Conservation (phyloP, 148 eudicot species). For the Bassia scoparia region DNA sequence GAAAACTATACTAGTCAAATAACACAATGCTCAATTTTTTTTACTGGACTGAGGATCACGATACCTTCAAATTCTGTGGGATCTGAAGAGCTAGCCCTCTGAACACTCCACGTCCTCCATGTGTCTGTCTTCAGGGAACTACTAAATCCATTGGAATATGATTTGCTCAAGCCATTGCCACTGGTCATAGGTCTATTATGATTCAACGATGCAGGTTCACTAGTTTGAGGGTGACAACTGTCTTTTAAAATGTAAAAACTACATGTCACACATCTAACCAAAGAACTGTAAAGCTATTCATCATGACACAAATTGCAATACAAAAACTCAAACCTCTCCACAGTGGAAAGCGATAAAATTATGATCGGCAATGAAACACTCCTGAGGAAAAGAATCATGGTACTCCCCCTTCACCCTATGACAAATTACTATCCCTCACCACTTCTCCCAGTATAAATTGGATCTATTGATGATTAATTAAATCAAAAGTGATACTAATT, state of each 20-base stretch:
- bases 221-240: conserved; percentile 41
- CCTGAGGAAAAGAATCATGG: background rate
- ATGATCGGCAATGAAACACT: background rate
- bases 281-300: background rate
- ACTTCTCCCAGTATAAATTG: background rate
- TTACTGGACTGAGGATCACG: background rate
- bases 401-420: background rate
- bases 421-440: background rate
- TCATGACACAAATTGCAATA: background rate
- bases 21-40: background rate
- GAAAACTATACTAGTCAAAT: background rate
- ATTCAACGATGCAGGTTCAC: conserved; percentile 20
- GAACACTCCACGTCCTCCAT: conserved; percentile 65
- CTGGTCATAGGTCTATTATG: conserved; percentile 20
- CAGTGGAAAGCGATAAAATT: background rate
- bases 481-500: background rate
- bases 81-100: conserved; percentile 47
- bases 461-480: background rate
- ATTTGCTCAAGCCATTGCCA: conserved; percentile 27
- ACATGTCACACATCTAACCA: conserved; percentile 19
- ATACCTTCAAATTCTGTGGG: conserved; percentile 63
- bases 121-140: conserved; percentile 36
- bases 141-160: conserved; percentile 28
- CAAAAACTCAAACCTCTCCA: background rate
- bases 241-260: conserved; percentile 44